Evolutionary conservation across 495 filamentous ascomycete genomes (phyloP), one percentile per base, ranked within the genome.

Genomic region (Oleoguttula mirabilis): DNA sequence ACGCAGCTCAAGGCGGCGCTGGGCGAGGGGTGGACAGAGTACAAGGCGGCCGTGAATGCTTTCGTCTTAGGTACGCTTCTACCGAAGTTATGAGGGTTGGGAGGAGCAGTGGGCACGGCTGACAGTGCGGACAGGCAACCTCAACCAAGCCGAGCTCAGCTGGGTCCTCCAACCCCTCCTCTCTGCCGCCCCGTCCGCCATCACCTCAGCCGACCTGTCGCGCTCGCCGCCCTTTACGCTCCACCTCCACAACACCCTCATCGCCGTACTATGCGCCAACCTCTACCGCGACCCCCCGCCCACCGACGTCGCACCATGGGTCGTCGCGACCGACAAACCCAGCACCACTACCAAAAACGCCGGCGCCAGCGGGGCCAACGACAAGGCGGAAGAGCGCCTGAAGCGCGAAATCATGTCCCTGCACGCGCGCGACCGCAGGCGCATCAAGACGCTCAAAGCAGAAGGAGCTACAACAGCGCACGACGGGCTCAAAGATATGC

Each of bases 371-470:
- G 32, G 43, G 15, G 77, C 77, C 7, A 84, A 84, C 31, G 90
- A 96, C 72, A 77, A 83, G n/a, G 78, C 81, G 25, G 90, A 96
- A 62, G 80, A 88, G 56, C 71, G 82, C 54, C 58, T 95, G 48
- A 95, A 94, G 71, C 80, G 74, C 39, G 88, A 96, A 63, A 79
- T 94, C 34, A 98, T 96, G 90, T 79, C 83, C 55, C 70, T 98
- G 24, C 84, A 80, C 32, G 76, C 79, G 12, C 67, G 90, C 53
- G 88, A 96, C 58, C 71, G 90, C 51, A 73, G 84, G 58, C 75
- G 90, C 45, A 51, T 55, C 47, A 55, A 55, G 31, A 39, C 46
- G 8, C 33, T 48, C 17, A 47, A 43, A 23, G 3, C 10, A 15
- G 12, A 15, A 14, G 32, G 32, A 10, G 24, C 27, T 8, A 47